Conservation (phyloP, 805 yeast species). For the Kodamaea hsintzibuensis region DNA sequence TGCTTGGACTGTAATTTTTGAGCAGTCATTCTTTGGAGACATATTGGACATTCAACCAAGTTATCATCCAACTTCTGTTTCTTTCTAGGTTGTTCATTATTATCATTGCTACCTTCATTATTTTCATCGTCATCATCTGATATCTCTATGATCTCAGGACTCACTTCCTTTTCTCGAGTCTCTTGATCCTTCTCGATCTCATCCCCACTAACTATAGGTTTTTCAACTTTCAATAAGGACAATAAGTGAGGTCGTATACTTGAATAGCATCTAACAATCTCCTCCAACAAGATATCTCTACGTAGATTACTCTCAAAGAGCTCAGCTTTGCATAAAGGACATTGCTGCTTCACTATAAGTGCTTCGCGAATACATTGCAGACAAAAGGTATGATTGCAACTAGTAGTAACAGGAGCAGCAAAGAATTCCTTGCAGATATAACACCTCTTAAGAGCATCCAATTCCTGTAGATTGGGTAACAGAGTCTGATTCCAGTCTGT, state of each 20-base stretch:
- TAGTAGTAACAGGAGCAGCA: conserved; percentile 76
- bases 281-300: conserved; percentile 71
- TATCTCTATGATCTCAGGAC: conserved; percentile 19
- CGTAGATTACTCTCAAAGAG: conserved; percentile 68
- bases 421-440: conserved; percentile 85
- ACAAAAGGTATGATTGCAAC: conserved; percentile 89
- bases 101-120: too few species aligned
- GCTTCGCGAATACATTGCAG: conserved; percentile 80
- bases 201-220: background rate
- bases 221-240: conserved; percentile 21
- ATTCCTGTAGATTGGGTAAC: conserved; percentile 55
- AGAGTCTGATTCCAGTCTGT: conserved; percentile 63
- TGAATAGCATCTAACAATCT: conserved; percentile 56
- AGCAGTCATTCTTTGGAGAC: conserved; percentile 55
- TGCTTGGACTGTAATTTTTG: conserved; percentile 58
- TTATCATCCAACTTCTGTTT: conserved; percentile 12
- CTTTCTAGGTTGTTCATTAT: conserved; percentile 3
- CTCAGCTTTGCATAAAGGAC: conserved; percentile 78
- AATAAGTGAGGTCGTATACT: conserved; percentile 42
- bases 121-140: conserved; percentile 10
- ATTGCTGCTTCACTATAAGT: conserved; percentile 55
- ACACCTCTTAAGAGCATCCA: conserved; percentile 77
- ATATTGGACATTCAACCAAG: conserved; percentile 67
- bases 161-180: background rate
- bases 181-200: background rate